phyloP scores from a whole-genome alignment of 805 yeast species.

The Myxozyma lipomycoides region DNA sequence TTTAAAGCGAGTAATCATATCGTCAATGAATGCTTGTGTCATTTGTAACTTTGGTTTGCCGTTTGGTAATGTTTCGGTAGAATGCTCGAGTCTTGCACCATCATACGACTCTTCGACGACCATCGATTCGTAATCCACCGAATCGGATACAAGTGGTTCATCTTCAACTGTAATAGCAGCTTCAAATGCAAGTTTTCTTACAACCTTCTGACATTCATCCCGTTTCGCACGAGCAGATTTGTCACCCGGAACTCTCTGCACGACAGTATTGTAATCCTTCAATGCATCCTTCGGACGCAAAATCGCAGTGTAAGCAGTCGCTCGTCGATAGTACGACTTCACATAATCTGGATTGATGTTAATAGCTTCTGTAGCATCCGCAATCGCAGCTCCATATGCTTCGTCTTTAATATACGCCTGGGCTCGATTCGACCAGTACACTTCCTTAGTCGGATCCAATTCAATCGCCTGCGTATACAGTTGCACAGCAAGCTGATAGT shows the following conservation, averaged over 20 bases:
- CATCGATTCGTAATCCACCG: constrained; percentile 46
- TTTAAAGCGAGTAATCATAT: constrained; percentile 68
- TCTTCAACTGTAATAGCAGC: constrained; percentile 78
- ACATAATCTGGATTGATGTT: constrained; percentile 60
- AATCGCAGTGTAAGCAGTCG: constrained; percentile 73
- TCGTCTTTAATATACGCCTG: constrained; percentile 80
- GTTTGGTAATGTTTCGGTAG: constrained; percentile 23
- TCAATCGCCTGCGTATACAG: constrained; percentile 79
- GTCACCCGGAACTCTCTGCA: constrained; percentile 63
- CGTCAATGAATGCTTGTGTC: constrained; percentile 53
- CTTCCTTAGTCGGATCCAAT: constrained; percentile 69
- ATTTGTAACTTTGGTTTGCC: constrained; percentile 39
- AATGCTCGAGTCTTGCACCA: constrained; percentile 51
- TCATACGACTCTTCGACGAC: constrained; percentile 50
- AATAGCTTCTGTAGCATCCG: constrained; percentile 72
- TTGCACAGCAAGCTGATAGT: constrained; percentile 66
- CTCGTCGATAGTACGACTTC: constrained; percentile 85
- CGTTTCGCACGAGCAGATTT: constrained; percentile 58
- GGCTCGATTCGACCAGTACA: constrained; percentile 91
- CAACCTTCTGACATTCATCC: constrained; percentile 58
- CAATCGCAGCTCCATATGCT: constrained; percentile 77
- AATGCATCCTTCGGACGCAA: constrained; percentile 71
- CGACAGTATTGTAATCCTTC: constrained; percentile 61
- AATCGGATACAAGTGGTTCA: constrained; percentile 46
- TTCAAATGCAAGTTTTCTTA: constrained; percentile 75